Evolutionary conservation across 352 stramenopile species (phyloP).

Genomic region (Globisporangium viniferum): DNA sequence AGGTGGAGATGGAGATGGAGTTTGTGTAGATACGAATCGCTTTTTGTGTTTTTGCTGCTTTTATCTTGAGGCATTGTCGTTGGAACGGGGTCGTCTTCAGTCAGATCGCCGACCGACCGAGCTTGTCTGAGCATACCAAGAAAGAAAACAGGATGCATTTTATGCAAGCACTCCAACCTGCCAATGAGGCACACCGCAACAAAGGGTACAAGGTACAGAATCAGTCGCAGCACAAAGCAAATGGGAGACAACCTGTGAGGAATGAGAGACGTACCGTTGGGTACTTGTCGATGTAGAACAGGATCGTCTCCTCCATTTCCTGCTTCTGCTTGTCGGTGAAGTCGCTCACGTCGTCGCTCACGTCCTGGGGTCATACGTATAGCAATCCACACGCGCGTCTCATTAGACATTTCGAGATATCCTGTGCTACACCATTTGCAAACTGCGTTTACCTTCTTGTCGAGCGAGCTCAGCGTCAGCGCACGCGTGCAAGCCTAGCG

Average conservation of each 20-base stretch:
- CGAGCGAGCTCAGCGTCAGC: constrained; percentile 63
- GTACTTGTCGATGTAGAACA: constrained; percentile 85
- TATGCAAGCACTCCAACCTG: constrained; percentile 53
- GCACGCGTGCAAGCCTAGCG: constrained; percentile 69
- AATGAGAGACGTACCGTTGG: constrained; percentile 45
- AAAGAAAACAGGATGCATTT: not conserved
- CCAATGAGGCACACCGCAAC: not conserved
- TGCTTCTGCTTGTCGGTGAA: constrained; percentile 58
- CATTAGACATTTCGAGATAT: not conserved
- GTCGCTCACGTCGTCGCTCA: constrained; percentile 68
- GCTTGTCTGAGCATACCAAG: not conserved
- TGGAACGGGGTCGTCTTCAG: not conserved
- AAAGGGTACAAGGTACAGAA: not conserved
- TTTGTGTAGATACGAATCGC: not conserved
- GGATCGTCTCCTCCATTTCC: constrained; percentile 63
- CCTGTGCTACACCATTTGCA: no score
- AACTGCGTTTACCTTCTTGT: constrained; percentile 41
- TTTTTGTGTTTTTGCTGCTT: not conserved
- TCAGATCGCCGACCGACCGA: not conserved
- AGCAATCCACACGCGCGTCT: not conserved
- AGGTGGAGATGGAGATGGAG: not conserved
- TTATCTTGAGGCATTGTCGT: not conserved
- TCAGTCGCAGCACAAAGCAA: not conserved
- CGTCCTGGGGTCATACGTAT: constrained; percentile 35
- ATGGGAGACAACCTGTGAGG: not conserved